phyloP scores from a whole-genome alignment of 805 yeast species.

The Candida morakotiae region DNA sequence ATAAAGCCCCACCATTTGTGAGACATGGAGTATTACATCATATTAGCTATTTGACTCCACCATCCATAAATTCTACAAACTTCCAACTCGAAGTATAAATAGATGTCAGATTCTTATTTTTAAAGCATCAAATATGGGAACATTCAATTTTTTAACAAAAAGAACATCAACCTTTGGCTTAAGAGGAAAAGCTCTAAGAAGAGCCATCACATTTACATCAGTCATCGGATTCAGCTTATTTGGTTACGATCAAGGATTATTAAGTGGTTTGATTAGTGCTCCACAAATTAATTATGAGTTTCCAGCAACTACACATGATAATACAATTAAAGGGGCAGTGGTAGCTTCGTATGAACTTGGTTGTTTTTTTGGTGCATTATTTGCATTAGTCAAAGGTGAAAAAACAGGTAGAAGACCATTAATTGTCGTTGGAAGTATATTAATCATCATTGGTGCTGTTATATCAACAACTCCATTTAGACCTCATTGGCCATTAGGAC shows the following conservation, averaged over 20 bases:
- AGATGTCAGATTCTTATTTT: too few species aligned
- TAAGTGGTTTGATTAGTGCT: slow-evolving; percentile 42
- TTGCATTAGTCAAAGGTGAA: slow-evolving; percentile 38
- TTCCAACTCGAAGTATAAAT: too few species aligned
- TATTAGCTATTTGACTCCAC: too few species aligned
- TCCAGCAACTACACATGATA: slow-evolving; percentile 30
- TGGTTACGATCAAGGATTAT: slow-evolving; percentile 39
- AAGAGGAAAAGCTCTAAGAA: slow-evolving; percentile 45
- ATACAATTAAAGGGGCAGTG: slow-evolving; percentile 64
- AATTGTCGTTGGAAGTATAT: slow-evolving; percentile 31
- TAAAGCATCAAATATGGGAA: too few species aligned
- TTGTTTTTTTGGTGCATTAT: slow-evolving; percentile 43
- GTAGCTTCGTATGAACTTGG: slow-evolving; percentile 69
- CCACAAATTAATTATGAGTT: slow-evolving; percentile 34
- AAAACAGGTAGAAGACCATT: slow-evolving; percentile 40
- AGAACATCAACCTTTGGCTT: slow-evolving; percentile 56
- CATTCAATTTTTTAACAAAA: slow-evolving; percentile 4
- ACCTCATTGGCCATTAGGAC: slow-evolving; percentile 55
- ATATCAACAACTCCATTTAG: slow-evolving; percentile 34
- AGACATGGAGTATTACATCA: too few species aligned
- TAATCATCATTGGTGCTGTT: slow-evolving; percentile 37
- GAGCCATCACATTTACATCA: slow-evolving; percentile 23
- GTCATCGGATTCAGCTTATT: slow-evolving; percentile 28
- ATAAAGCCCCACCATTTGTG: too few species aligned
- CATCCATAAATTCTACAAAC: too few species aligned